Conservation (phyloP, 345 rosid species). For the Eucalyptus regnans region DNA sequence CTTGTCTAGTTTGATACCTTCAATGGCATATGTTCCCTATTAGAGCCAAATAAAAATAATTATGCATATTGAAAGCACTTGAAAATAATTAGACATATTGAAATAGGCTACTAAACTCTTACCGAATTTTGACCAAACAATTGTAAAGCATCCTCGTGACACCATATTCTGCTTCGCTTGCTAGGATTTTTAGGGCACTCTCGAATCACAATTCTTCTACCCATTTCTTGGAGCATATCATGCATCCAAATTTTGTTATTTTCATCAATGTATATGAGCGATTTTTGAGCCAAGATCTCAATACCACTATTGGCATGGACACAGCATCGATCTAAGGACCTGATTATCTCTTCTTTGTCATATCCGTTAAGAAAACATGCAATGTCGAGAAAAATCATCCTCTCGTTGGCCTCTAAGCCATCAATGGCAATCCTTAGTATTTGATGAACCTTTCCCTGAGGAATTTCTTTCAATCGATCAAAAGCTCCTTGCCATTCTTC, state of each 20-base stretch:
- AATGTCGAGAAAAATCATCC: neutral
- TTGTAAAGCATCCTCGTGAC: neutral
- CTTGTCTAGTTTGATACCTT: neutral
- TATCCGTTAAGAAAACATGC: neutral
- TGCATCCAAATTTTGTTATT: neutral
- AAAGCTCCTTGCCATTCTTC: neutral
- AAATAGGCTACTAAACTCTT: neutral
- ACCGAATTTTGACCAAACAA: neutral
- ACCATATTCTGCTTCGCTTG: neutral
- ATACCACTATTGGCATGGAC: neutral
- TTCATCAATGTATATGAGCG: neutral
- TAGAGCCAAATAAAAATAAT: neutral
- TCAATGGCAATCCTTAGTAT: neutral
- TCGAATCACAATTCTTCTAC: neutral
- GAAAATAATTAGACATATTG: neutral
- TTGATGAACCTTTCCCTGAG: neutral
- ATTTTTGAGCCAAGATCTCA: neutral
- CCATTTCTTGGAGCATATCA: neutral
- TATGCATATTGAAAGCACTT: neutral
- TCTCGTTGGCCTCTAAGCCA: neutral
- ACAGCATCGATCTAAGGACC: neutral
- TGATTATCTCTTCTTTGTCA: neutral
- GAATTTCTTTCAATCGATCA: neutral
- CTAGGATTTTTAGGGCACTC: neutral
- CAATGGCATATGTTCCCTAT: neutral